Percentiles rank a stretch among this genome's conserved stretches.
These are phyloP conservation scores for Hylodesmum podocarpum DNA, from an alignment of 306 rosid genomes.

Conservation along the genomic window DNA sequence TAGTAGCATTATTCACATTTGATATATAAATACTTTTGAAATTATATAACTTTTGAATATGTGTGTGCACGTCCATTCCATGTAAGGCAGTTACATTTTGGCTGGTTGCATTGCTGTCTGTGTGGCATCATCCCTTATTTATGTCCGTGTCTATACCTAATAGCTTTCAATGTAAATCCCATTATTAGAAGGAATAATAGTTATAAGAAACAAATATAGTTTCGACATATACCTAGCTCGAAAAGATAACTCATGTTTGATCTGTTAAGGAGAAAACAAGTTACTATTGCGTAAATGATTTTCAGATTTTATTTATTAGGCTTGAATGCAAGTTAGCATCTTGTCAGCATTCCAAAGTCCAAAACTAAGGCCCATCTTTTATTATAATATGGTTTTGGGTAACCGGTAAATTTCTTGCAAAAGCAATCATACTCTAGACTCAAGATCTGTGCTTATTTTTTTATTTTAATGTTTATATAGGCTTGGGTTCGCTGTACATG, in stretches of 20 bases:
- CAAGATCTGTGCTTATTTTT: not conserved
- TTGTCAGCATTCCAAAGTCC: not conserved
- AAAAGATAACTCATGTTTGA: not conserved
- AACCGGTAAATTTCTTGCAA: not conserved
- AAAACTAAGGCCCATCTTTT: not conserved
- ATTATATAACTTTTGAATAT: not conserved
- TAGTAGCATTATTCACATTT: not conserved
- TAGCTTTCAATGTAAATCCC: conserved; percentile 3
- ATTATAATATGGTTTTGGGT: not conserved
- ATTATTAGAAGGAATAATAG: not conserved
- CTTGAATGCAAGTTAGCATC: not conserved
- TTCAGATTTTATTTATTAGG: not conserved
- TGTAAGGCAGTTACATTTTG: not conserved
- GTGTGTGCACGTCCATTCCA: not conserved
- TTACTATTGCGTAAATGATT: not conserved
- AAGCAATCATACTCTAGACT: not conserved
- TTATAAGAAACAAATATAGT: not conserved
- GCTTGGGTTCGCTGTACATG: not conserved
- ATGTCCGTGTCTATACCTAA: not conserved
- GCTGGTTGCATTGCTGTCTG: not conserved
- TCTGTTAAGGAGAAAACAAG: not conserved
- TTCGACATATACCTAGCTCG: conserved; percentile 13
- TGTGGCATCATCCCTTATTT: not conserved
- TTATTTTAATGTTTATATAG: not conserved
- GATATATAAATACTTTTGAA: not conserved